Percentiles rank a stretch among this genome's conserved stretches.
phyloP scores from a whole-genome alignment of 2,329 filamentous ascomycete genomes.

The Pestalotiopsis sp. region DNA sequence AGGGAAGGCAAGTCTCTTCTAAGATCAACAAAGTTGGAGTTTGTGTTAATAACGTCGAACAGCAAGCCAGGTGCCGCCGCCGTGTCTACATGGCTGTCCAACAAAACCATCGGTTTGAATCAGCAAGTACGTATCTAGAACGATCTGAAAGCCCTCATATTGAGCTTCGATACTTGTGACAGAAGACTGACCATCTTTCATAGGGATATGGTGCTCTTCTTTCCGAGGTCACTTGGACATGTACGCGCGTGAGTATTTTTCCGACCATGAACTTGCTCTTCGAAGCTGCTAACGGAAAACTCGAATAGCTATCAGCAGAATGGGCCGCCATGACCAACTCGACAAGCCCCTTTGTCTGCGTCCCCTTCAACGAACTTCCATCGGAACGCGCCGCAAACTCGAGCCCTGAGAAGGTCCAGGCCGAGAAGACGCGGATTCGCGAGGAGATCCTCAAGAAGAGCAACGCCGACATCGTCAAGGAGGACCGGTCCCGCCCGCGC shows the following conservation, averaged over 20 bases:
- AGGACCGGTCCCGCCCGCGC: constrained; percentile 25
- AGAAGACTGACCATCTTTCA: not conserved
- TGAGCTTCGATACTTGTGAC: no score
- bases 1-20: constrained; percentile 37
- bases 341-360: constrained; percentile 36
- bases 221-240: constrained; percentile 46
- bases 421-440: constrained; percentile 40
- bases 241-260: constrained; percentile 35
- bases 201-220: constrained; percentile 44
- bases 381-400: constrained; percentile 31
- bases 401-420: constrained; percentile 30
- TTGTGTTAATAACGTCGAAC: not conserved
- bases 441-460: constrained; percentile 38
- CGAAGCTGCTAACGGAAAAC: not conserved
- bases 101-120: constrained; percentile 43
- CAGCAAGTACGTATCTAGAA: constrained; percentile 19
- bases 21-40: not conserved
- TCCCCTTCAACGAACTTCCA: constrained; percentile 45
- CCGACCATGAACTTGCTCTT: no score
- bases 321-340: constrained; percentile 42
- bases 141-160: no score
- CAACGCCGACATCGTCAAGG: constrained; percentile 37
- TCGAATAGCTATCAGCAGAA: constrained; percentile 38
- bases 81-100: constrained; percentile 46
- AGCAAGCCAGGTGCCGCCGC: constrained; percentile 50